Evolutionary conservation across 192 early-diverging fungal species (phyloP), one percentile per base, ranked within the genome.

Genomic region (Coemansia sp.): DNA sequence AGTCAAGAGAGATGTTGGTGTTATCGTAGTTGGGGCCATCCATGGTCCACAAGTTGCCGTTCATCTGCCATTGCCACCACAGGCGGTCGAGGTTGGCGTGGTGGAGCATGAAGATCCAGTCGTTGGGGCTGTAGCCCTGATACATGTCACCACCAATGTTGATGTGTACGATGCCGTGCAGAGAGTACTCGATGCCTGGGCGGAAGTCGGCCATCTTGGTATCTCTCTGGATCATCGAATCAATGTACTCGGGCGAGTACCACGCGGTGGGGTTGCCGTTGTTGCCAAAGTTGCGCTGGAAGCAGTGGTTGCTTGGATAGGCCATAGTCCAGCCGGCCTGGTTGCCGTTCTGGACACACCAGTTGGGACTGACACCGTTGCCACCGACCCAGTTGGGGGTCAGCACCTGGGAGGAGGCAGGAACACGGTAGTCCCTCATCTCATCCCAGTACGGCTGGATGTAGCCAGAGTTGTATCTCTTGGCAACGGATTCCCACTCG

Each of bases 371-470:
- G 53, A 63, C 66, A 40, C 81, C 81, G 64, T 84, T 81, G 48
- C 83, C 72, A 42, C 83, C 83, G 30, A 79, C 45, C 75, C 76
- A 84, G 68, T 67, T 72, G 53, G 66, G 37, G 31, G 75, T 78
- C 33, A 77, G 63, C 35, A 70, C 72, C 43, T 62, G 70, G 39
- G 74, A 81, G 20, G 64, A 58, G 10, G 64, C 70, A 2, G 75
- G 75, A 5, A 42, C 43, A 60, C 68, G 76, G 68, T 71, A 81
- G 70, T 84, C 83, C 33, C 73, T 66, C 67, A 77, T 75, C 63
- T 74, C 75, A 52, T 84, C 83, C 83, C 83, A 84, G 71, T 84
- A 84, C 26, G 83, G 83, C 64, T 79, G 75, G 45, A 58, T 40
- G 53, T 70, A 75, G 48, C 35, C 65, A 2, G 61, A 26, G 68